These are phyloP conservation scores for Pestalotiopsis sp. DNA, from an alignment of 2,329 filamentous ascomycete genomes.

Conservation along the genomic window DNA sequence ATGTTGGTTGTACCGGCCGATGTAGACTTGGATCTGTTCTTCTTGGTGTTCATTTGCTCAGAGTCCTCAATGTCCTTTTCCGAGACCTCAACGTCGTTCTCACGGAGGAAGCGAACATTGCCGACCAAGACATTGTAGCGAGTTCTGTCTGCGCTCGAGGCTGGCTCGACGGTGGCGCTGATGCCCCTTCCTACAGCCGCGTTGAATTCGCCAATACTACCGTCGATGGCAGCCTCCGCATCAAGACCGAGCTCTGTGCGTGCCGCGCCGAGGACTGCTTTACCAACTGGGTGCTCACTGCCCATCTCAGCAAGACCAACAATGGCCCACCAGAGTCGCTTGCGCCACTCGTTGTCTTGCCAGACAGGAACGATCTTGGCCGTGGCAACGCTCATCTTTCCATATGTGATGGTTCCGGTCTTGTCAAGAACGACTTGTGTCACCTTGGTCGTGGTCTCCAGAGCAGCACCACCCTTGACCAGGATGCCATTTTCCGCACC, in stretches of 20 bases:
- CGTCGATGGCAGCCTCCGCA: conserved; percentile 75
- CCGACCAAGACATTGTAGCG: conserved; percentile 83
- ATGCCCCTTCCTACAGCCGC: conserved; percentile 85
- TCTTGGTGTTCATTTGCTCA: conserved; percentile 56
- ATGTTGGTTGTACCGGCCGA: conserved; percentile 82
- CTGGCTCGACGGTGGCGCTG: conserved; percentile 78
- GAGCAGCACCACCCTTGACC: conserved; percentile 92
- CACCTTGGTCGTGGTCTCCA: conserved; percentile 89
- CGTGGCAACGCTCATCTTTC: conserved; percentile 90
- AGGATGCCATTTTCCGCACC: conserved; percentile 95
- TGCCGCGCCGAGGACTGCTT: conserved; percentile 76
- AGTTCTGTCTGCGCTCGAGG: conserved; percentile 64
- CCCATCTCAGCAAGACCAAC: conserved; percentile 94
- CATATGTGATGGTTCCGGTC: conserved; percentile 91
- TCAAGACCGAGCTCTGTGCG: conserved; percentile 75
- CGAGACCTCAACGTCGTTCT: conserved; percentile 70
- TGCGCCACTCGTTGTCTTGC: conserved; percentile 68
- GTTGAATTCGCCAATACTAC: conserved; percentile 83
- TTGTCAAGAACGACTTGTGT: conserved; percentile 93
- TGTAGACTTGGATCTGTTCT: conserved; percentile 38
- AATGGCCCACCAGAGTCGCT: conserved; percentile 90
- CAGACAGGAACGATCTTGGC: conserved; percentile 69
- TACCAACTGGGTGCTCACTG: conserved; percentile 95
- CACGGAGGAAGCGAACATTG: conserved; percentile 76
- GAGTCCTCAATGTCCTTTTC: conserved; percentile 65